Evolutionary conservation across 2,329 filamentous ascomycete species (phyloP).

Genomic region (Monascus ruber): DNA sequence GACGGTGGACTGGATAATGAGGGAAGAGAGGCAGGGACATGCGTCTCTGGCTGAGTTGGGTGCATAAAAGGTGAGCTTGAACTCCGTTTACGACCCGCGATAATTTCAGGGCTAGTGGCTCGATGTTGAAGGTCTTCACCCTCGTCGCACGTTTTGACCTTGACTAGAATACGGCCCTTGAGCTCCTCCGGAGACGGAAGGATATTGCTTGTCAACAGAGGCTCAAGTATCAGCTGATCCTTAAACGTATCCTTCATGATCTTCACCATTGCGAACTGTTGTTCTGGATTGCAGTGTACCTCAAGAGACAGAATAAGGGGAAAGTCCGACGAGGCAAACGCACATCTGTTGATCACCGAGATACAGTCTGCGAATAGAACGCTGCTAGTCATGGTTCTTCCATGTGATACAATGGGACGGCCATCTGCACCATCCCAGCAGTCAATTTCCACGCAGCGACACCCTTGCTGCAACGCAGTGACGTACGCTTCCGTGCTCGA

Average conservation of each 20-base stretch:
- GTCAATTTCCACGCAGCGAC: slow-evolving; percentile 92
- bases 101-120: slow-evolving; percentile 23
- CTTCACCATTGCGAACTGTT: slow-evolving; percentile 79
- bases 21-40: slow-evolving; percentile 37
- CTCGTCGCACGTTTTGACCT: slow-evolving; percentile 73
- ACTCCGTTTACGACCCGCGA: slow-evolving; percentile 47
- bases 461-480: slow-evolving; percentile 72
- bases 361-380: slow-evolving; percentile 89
- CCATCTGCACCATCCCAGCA: slow-evolving; percentile 93
- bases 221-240: slow-evolving; percentile 63
- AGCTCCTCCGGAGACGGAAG: slow-evolving; percentile 81
- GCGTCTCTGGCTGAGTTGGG: slow-evolving; percentile 49
- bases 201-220: slow-evolving; percentile 54
- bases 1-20: slow-evolving; percentile 43
- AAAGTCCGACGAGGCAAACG: slow-evolving; percentile 75
- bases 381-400: slow-evolving; percentile 74
- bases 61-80: slow-evolving; percentile 66
- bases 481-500: slow-evolving; percentile 96
- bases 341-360: slow-evolving; percentile 86
- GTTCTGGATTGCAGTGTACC: slow-evolving; percentile 75
- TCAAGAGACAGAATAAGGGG: slow-evolving; percentile 92
- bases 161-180: slow-evolving; percentile 74
- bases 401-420: slow-evolving; percentile 81
- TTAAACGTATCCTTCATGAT: slow-evolving; percentile 81
- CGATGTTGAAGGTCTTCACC: slow-evolving; percentile 35